Evolutionary conservation across 805 yeast species (phyloP).

Genomic region (Candida lessepsii): DNA sequence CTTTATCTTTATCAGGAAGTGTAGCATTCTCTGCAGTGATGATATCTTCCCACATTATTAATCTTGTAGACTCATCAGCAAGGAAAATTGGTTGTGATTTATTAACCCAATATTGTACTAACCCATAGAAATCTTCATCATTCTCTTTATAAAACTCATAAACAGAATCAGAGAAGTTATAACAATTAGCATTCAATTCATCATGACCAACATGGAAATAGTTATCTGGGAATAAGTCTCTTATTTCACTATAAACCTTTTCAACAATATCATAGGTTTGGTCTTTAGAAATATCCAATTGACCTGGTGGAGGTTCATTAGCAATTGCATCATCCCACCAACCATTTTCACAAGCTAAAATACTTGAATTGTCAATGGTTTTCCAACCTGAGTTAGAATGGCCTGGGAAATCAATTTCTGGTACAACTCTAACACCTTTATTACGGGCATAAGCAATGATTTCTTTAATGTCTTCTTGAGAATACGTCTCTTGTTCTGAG

Average conservation of each 20-base stretch:
- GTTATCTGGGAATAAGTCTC: constrained; percentile 30
- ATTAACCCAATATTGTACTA: constrained; percentile 36
- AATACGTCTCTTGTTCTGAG: constrained; percentile 28
- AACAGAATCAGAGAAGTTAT: constrained; percentile 26
- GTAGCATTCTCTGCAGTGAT: constrained; percentile 20
- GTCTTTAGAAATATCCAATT: constrained; percentile 32
- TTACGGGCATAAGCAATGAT: constrained; percentile 31
- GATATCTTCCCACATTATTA: constrained; percentile 44
- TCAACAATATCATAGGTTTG: constrained; percentile 32
- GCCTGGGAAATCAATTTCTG: constrained; percentile 44
- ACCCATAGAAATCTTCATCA: constrained; percentile 22
- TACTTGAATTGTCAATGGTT: constrained; percentile 23
- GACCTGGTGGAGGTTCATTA: constrained; percentile 43
- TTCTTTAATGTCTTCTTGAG: constrained; percentile 24
- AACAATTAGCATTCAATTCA: constrained; percentile 35
- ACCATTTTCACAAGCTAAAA: constrained; percentile 30
- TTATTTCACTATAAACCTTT: constrained; percentile 33
- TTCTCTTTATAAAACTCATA: constrained; percentile 29
- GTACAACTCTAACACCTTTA: constrained; percentile 41
- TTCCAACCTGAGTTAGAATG: constrained; percentile 42
- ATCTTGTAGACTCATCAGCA: constrained; percentile 16
- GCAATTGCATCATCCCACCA: constrained; percentile 29
- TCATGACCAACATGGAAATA: constrained; percentile 45
- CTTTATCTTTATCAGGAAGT: constrained; percentile 25
- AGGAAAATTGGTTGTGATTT: constrained; percentile 31